Conservation (phyloP, 2,329 filamentous ascomycete genomes). For the Mariannaea elegans region DNA sequence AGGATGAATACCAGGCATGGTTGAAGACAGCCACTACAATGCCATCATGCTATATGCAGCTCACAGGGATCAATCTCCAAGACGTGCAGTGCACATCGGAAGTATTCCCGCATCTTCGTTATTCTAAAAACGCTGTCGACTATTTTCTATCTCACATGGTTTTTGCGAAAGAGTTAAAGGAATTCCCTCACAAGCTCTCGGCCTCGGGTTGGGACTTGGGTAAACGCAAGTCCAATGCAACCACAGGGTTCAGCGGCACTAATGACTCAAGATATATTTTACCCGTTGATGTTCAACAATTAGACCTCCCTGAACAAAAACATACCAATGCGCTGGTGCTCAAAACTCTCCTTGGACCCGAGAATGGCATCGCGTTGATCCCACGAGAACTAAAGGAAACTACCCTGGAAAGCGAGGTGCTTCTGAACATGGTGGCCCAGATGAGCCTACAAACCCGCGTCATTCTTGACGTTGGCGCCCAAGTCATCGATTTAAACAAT, state of each 20-base stretch:
- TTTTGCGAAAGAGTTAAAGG: slow-evolving; percentile 69
- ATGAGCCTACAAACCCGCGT: slow-evolving; percentile 59
- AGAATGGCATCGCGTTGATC: slow-evolving; percentile 52
- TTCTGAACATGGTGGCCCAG: slow-evolving; percentile 54
- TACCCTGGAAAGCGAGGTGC: slow-evolving; percentile 41
- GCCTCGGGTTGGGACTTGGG: slow-evolving; percentile 75
- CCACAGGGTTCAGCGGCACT: slow-evolving; percentile 76
- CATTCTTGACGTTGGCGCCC: slow-evolving; percentile 76
- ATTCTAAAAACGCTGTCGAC: slow-evolving; percentile 64
- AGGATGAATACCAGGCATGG: slow-evolving; percentile 61
- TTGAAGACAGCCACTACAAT: slow-evolving; percentile 47
- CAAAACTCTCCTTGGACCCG: slow-evolving; percentile 61
- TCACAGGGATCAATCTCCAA: slow-evolving; percentile 65
- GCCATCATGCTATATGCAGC: slow-evolving; percentile 47
- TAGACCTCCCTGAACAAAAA: slow-evolving; percentile 61
- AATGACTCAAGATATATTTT: slow-evolving; percentile 69
- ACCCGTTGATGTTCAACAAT: slow-evolving; percentile 63
- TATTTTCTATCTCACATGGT: slow-evolving; percentile 68
- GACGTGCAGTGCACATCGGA: slow-evolving; percentile 59
- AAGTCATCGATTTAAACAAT: slow-evolving; percentile 72
- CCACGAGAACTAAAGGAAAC: not conserved
- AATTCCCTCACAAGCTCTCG: slow-evolving; percentile 70
- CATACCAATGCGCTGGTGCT: slow-evolving; percentile 77
- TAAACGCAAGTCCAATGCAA: slow-evolving; percentile 54
- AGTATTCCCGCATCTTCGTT: slow-evolving; percentile 63